Evolutionary conservation across 1,284 basidiomycete species (phyloP).

Genomic region (Papiliotrema fonsecae): DNA sequence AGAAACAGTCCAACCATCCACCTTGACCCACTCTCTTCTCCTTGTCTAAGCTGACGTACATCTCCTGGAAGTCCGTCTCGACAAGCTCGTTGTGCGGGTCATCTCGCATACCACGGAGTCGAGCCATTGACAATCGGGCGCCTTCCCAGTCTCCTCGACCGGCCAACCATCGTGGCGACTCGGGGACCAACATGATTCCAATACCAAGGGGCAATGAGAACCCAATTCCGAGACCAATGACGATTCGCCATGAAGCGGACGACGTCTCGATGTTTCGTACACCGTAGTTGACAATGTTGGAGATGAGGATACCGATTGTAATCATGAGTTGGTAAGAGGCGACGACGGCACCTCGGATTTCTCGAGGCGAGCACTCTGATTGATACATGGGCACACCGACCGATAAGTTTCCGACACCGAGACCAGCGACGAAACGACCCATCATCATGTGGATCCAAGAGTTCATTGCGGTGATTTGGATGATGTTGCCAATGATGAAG

Average conservation of each 20-base stretch:
- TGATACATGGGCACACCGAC: conserved; percentile 65
- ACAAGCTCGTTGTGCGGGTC: conserved; percentile 7
- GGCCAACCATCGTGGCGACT: conserved; percentile 10
- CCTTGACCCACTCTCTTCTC: conserved; percentile 10
- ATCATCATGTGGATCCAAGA: conserved; percentile 51
- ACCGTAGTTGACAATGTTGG: conserved; percentile 54
- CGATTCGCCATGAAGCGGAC: conserved; percentile 5
- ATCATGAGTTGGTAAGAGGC: conserved; percentile 58
- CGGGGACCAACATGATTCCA: conserved; percentile 8
- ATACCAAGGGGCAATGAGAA: conserved; percentile 7
- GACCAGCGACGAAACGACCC: conserved; percentile 61
- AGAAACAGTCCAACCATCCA: conserved; percentile 15
- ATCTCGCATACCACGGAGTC: conserved; percentile 5
- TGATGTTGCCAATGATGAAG: conserved; percentile 58
- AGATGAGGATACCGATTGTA: conserved; percentile 68
- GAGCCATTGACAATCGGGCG: conserved; percentile 5
- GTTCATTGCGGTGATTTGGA: conserved; percentile 17
- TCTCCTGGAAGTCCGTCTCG: conserved; percentile 9
- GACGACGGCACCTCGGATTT: conserved; percentile 70
- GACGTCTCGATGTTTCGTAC: conserved; percentile 17
- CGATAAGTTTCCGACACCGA: conserved; percentile 66
- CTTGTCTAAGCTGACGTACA: conserved; percentile 7
- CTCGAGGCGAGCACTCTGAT: conserved; percentile 56
- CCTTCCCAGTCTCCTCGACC: conserved; percentile 5
- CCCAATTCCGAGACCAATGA: conserved; percentile 4